Evolutionary conservation across 2,329 filamentous ascomycete genomes (phyloP), one percentile per base, ranked within the genome.

Genomic region (Aspergillus calidoustus): DNA sequence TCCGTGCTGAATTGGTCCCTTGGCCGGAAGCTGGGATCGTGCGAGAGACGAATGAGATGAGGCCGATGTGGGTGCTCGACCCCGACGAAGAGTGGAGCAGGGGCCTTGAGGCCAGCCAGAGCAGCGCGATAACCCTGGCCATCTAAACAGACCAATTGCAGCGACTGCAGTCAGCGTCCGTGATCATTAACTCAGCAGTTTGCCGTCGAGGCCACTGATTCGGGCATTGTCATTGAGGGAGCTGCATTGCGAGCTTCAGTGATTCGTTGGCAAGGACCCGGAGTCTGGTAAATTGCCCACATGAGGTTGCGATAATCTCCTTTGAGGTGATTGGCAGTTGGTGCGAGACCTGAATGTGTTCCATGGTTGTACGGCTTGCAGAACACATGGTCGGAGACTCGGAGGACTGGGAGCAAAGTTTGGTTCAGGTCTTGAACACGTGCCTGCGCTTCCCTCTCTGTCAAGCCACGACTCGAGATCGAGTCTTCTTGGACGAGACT

Each of bases 81-180:
- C 13, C 54, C 47, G 56, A 48, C 23, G 31, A 48, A 34, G 28
- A 53, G 48, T 53, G 38, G 53, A 52, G 60, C 41, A 59, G 53
- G 22, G 41, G 50, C 30, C 6, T 55, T 58, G 57, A 57, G 56
- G 59, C 64, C 64, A 66, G 61, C 64, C 61, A 59, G 62, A 60
- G 51, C 31, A 55, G 31, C 25, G 44, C 59, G 62, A 66, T 66
- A 64, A 60, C 61, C 38, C 30, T n/a, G 38, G 57, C 22, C 41
- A 28, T 17, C 41, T 7, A n/a, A 28, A 15, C 5, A 47, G 23
- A 25, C 43, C 49, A 53, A 57, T 57, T 7, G 46, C 22, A 34
- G 19, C 46, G 22, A 8, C 11, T 49, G 5, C 54, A 41, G 22
- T 41, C 6, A 50, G 23, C 46, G 3, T 44, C 17, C 31, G 19